Base-by-base conservation (phyloP, 306 rosid species). In the Gleditsia sinensis region DNA sequence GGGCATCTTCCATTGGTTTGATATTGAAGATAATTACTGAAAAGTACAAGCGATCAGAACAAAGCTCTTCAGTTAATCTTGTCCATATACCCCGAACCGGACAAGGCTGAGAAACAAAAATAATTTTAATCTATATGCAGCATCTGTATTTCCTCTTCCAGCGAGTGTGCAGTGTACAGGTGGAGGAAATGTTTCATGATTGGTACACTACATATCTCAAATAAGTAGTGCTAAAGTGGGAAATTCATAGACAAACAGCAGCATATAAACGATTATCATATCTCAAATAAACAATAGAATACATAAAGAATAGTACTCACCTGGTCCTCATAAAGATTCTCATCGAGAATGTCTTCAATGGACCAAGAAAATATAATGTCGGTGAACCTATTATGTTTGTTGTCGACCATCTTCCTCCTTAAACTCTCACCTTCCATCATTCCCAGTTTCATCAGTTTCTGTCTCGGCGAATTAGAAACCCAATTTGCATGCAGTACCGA, bases 301-400 rank as follows among this genome's bases (percentile, higher is more conserved):
- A 13, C 49, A 42, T 10, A 42, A 3, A 42, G 17, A 42, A 16
- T 3, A 5, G 21, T 16, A 1, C 45, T 5, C 0, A 46, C 53
- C 53, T 46, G 53, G 21, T 46, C 1, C 21, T 16, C 5, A 21
- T 46, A 46, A 5, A 46, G 53, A n/a, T 46, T 9, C 0, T 46
- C 53, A 46, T 46, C n/a, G 9, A 46, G 21, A 69, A 90, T 84
- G 71, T 88, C 85, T 33, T 84, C 72, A 4, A 90, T 66, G 9
- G 96, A 81, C 96, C 93, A 91, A 24, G 92, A 85, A 67, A 88
- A 75, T 9, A 91, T 53, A 10, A 37, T 76, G 51, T 83, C 64
- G 6, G 67, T 58, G 32, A 91, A 82, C 34, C 53, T 46, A 5
- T 14, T 53, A 56, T 71, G 65, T 66, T 9, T 20, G 12, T 25